Percentiles rank a stretch among this genome's conserved stretches.
Conservation (phyloP, 169 alveolate species). For the Cryptosporidium tyzzeri region DNA sequence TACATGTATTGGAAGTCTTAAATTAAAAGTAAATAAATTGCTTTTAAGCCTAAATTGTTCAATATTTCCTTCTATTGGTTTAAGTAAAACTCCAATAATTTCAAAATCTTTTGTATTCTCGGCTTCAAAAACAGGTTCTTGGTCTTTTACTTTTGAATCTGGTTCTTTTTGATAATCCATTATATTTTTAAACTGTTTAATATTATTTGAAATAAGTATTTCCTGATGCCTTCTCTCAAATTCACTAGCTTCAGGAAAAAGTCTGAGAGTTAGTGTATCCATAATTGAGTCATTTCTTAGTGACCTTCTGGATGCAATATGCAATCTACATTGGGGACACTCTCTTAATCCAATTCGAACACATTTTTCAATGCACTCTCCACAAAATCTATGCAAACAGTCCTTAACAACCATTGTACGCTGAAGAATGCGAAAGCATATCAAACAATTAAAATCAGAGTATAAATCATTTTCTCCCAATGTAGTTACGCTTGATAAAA, state of each 20-base stretch:
- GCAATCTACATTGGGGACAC: constrained; percentile 86
- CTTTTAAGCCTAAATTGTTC: constrained; percentile 6
- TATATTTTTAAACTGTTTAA: background rate
- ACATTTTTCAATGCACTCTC: constrained; percentile 86
- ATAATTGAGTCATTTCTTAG: constrained; percentile 79
- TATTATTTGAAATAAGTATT: constrained; percentile 30
- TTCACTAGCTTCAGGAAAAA: constrained; percentile 79
- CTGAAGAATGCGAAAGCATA: constrained; percentile 45
- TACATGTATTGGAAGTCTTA: constrained; percentile 38
- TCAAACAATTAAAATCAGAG: constrained; percentile 64
- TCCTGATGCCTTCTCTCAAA: constrained; percentile 62
- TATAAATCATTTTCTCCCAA: constrained; percentile 68
- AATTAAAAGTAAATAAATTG: background rate
- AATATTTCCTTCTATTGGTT: background rate
- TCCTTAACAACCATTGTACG: constrained; percentile 82
- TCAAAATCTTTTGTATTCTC: background rate
- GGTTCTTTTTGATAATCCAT: background rate
- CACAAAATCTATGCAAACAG: constrained; percentile 86
- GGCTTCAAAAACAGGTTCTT: background rate
- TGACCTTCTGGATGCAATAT: constrained; percentile 83
- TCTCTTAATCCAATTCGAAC: constrained; percentile 84
- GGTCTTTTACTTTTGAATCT: background rate
- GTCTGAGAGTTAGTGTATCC: constrained; percentile 79
- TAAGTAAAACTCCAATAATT: constrained; percentile 34
- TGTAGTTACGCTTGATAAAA: constrained; percentile 35